Conservation (phyloP, 2,329 filamentous ascomycete species). For the Arachnopeziza araneosa region DNA sequence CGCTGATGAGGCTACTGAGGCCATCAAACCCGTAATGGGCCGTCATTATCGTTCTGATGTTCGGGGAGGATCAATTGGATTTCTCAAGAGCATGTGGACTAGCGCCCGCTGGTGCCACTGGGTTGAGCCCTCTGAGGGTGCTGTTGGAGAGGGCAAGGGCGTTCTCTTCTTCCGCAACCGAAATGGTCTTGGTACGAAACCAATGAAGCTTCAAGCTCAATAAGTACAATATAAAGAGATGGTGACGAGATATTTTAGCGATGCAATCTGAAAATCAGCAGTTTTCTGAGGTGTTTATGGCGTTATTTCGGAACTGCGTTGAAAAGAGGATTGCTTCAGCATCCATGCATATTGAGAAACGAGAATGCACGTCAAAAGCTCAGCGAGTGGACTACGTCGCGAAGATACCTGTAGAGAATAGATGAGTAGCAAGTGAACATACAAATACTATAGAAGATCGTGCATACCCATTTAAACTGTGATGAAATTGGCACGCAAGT, state of each 20-base stretch:
- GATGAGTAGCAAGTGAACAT: neutral
- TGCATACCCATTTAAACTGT: neutral
- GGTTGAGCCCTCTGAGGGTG: slow-evolving; percentile 86
- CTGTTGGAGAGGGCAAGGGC: slow-evolving; percentile 72
- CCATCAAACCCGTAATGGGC: slow-evolving; percentile 94
- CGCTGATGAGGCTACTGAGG: slow-evolving; percentile 88
- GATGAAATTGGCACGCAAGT: too few relatives aligned
- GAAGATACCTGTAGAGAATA: neutral
- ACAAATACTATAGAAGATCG: neutral
- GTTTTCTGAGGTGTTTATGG: neutral
- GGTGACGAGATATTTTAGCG: neutral
- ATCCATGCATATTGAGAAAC: neutral
- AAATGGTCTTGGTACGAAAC: slow-evolving; percentile 66
- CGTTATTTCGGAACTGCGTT: neutral
- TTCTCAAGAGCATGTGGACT: slow-evolving; percentile 77
- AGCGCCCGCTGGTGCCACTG: slow-evolving; percentile 88
- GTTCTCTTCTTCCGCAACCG: slow-evolving; percentile 97
- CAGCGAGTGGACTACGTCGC: neutral
- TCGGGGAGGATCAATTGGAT: slow-evolving; percentile 70
- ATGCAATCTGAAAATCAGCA: neutral
- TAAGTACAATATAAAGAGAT: neutral
- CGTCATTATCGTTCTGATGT: slow-evolving; percentile 85
- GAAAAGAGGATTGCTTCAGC: neutral
- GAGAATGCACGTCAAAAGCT: neutral
- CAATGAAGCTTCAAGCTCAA: slow-evolving; percentile 4